Conservation (phyloP, 2,329 filamentous ascomycete species). For the Talaromyces sp. region DNA sequence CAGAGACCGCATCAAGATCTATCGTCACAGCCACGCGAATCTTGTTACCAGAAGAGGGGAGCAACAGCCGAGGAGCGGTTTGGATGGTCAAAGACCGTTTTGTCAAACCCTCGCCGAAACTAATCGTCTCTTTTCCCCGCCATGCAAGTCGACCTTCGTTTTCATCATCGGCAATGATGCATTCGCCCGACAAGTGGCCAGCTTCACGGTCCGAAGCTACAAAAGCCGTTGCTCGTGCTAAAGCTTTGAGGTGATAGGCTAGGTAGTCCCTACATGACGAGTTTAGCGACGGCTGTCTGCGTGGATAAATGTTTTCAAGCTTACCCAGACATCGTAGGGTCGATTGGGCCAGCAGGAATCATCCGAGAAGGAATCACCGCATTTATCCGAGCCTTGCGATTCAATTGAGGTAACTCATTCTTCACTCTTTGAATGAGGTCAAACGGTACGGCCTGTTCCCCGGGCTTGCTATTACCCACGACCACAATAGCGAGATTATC, state of each 20-base stretch:
- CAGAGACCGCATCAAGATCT: conserved; percentile 57
- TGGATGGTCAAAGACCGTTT: not conserved
- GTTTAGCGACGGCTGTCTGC: not conserved
- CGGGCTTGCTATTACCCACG: conserved; percentile 47
- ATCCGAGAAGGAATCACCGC: no score
- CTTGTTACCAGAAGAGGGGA: conserved; percentile 18
- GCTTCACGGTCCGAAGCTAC: conserved; percentile 48
- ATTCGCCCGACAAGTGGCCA: conserved; percentile 53
- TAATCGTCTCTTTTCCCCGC: conserved; percentile 40
- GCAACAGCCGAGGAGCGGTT: conserved; percentile 17
- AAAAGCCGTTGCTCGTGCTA: conserved; percentile 47
- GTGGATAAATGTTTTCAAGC: not conserved
- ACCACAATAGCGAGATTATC: conserved; percentile 50
- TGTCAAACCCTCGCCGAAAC: not conserved
- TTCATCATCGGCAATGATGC: conserved; percentile 47
- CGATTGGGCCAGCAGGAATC: conserved; percentile 43
- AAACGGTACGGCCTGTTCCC: conserved; percentile 51
- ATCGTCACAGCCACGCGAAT: conserved; percentile 33
- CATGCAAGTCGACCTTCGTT: conserved; percentile 50
- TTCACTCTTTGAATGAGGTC: conserved; percentile 50
- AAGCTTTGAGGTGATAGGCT: conserved; percentile 43
- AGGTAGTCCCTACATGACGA: not conserved
- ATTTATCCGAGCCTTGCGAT: conserved; percentile 49
- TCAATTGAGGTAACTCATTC: conserved; percentile 51
- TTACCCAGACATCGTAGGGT: conserved; percentile 26